Base-by-base conservation (phyloP, 1,139 yeast genomes). In the Yarrowia galli region DNA sequence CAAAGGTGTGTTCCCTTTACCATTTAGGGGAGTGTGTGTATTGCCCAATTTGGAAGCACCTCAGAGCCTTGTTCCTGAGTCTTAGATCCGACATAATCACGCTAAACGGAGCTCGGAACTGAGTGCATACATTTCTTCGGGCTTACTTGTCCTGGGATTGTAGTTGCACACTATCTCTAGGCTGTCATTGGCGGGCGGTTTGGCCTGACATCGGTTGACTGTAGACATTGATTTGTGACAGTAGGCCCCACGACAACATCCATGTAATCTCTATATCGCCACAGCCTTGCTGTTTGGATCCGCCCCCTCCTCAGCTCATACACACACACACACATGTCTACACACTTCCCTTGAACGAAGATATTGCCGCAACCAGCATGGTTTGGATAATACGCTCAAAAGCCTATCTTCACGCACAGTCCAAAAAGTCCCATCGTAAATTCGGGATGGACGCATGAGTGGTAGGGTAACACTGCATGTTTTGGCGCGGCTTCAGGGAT, bases 61-160 rank as follows among this genome's bases (percentile, higher is more conserved):
- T 10, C 64, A 58, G 51, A 58, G 64, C 49, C 64, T 58, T 58
- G 64, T 58, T 58, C 64, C 64, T 58, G 64, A 58, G 64, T 58
- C 51, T 58, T 58, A 58, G 64, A 42, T 43, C 64, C 64, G 64
- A 58, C 64, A 58, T 43, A 58, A 58, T 58, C 51, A 43, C 46
- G 61, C 61, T 40, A 54, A 54, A 54, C 61, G 61, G 61, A 54
- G 61, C 61, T 54, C 61, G 61, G 61, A 54, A 54, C 23, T 54
- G 61, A 23, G 35, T 56, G 63, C 49, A 56, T 56, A 42, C 46
- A 54, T 40, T 54, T 40, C 48, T 54, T 54, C 61, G 61, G 61
- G 9, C 35, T 36, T 53, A 53, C n/a, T 20, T 9, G 54, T 18
- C 12, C 32, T 23, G 53, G 51, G 4, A 12, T 35, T 28, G 16